phyloP scores from a whole-genome alignment of 192 early-diverging fungal genomes.

The Coemansia sp. region DNA sequence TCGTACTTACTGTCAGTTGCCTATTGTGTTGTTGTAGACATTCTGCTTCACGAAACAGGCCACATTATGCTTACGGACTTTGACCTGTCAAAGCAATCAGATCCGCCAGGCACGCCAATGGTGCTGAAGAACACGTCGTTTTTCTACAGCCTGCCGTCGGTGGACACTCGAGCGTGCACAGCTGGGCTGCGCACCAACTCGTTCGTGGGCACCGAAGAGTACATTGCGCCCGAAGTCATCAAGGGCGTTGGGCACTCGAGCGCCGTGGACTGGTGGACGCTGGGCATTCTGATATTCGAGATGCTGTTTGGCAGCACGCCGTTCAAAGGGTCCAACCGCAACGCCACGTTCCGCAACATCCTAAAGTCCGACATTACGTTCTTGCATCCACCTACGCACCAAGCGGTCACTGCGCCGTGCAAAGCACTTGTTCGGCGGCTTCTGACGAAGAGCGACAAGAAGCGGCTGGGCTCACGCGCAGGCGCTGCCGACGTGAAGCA shows the following conservation, averaged over 20 bases:
- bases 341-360: conserved; percentile 87
- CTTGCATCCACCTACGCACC: conserved; percentile 56
- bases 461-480: conserved; percentile 79
- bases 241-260: conserved; percentile 91
- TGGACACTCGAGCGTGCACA: conserved; percentile 89
- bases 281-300: conserved; percentile 96
- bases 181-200: conserved; percentile 89
- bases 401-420: conserved; percentile 55
- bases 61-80: conserved; percentile 99
- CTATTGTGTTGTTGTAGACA: conserved; percentile 55
- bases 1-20: conserved; percentile 1
- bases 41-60: conserved; percentile 89
- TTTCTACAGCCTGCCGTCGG: conserved; percentile 62
- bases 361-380: conserved; percentile 79
- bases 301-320: conserved; percentile 97
- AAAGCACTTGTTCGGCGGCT: conserved; percentile 81
- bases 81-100: conserved; percentile 96
- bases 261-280: conserved; percentile 98
- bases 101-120: conserved; percentile 71
- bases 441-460: conserved; percentile 86
- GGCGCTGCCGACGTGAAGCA: conserved; percentile 93
- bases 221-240: conserved; percentile 99
- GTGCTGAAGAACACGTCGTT: conserved; percentile 62
- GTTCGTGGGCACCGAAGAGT: conserved; percentile 99
- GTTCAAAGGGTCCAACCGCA: conserved; percentile 91